Percentiles rank a stretch among this genome's conserved stretches.
Evolutionary conservation across 148 eudicot species (phyloP).

Genomic region (Mesembryanthemum crystallinum): DNA sequence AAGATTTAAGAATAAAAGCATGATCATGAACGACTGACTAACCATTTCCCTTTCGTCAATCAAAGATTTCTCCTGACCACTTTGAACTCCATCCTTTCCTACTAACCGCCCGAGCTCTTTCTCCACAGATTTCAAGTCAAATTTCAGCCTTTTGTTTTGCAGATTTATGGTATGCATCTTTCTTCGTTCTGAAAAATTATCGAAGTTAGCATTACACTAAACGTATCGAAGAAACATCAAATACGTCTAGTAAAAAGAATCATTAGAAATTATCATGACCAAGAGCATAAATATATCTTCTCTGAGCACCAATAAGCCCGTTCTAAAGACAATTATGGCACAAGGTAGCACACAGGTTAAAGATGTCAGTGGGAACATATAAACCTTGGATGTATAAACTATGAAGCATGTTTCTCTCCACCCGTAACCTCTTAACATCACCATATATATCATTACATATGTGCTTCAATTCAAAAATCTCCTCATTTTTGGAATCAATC

Average conservation of each 20-base stretch:
- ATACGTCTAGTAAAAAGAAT: background rate
- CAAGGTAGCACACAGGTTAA: too few species aligned
- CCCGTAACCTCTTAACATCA: constrained; percentile 14
- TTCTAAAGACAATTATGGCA: too few species aligned
- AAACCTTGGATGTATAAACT: constrained; percentile 9
- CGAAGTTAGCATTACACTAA: background rate
- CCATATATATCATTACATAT: constrained; percentile 3
- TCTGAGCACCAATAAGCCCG: background rate
- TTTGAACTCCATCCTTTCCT: constrained; percentile 20
- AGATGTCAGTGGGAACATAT: too few species aligned
- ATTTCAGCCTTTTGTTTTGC: constrained; percentile 23
- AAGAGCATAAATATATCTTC: background rate
- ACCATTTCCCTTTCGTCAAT: constrained; percentile 11
- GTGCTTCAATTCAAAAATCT: background rate
- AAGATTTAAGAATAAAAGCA: background rate
- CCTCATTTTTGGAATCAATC: background rate
- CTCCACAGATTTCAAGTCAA: constrained; percentile 9
- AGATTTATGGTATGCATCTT: background rate
- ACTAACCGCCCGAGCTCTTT: constrained; percentile 13
- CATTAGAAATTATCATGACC: background rate
- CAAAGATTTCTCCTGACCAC: constrained; percentile 3
- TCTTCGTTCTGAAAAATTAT: constrained; percentile 3
- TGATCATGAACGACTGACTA: background rate
- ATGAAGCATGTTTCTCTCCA: constrained; percentile 3
- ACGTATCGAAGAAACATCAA: background rate